These are phyloP conservation scores for Medicago truncatula DNA, from an alignment of 306 rosid genomes.

Conservation along the genomic window DNA sequence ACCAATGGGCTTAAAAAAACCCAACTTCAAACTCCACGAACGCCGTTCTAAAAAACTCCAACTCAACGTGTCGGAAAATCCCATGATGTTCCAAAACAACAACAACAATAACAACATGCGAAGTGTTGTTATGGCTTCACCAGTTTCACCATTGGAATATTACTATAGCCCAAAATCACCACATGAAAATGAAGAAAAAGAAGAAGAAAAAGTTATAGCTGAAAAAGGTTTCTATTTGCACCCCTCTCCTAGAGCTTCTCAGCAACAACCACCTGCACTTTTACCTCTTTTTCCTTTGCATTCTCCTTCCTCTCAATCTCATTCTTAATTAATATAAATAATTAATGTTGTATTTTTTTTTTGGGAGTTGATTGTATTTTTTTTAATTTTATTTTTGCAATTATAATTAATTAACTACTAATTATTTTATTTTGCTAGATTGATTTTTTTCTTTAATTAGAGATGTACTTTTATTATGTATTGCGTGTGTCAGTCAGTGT, in stretches of 20 bases:
- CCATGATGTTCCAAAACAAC: conserved; percentile 19
- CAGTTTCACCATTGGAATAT: conserved; percentile 78
- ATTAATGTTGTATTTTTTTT: background rate
- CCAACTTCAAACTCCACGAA: conserved; percentile 82
- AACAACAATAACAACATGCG: conserved; percentile 3
- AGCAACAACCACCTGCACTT: conserved; percentile 66
- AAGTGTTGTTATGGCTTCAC: conserved; percentile 56
- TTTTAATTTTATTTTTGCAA: background rate
- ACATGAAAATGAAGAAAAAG: conserved; percentile 39
- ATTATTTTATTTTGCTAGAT: background rate
- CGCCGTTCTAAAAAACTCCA: conserved; percentile 81
- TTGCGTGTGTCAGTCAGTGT: conserved; percentile 22
- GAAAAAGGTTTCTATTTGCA: conserved; percentile 82
- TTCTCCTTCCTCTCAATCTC: conserved; percentile 59
- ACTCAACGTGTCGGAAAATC: conserved; percentile 42
- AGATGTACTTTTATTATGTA: background rate
- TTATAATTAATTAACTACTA: conserved; percentile 1
- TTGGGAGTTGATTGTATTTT: conserved; percentile 5
- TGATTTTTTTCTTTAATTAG: background rate
- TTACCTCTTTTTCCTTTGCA: conserved; percentile 80
- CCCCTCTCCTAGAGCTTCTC: conserved; percentile 64
- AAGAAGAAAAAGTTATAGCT: conserved; percentile 64
- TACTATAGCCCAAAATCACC: conserved; percentile 56
- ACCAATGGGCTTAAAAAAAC: conserved; percentile 56
- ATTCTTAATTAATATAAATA: no score